phyloP scores from a whole-genome alignment of 371 early-diverging fungal genomes.

The Cokeromyces recurvatus region DNA sequence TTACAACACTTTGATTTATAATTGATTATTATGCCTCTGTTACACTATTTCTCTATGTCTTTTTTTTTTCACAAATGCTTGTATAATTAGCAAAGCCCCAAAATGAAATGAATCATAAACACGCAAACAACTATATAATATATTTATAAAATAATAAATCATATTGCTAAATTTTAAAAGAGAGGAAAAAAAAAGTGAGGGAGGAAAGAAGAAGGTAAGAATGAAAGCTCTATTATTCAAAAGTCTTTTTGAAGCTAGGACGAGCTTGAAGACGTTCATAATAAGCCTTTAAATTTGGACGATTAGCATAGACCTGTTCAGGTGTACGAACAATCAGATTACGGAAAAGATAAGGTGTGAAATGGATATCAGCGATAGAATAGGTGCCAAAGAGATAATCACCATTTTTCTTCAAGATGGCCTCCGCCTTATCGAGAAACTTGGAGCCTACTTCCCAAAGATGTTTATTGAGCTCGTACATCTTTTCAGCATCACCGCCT shows the following conservation, averaged over 20 bases:
- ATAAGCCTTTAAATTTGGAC: slow-evolving; percentile 24
- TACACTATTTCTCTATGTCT: too few relatives aligned
- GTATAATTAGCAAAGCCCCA: too few relatives aligned
- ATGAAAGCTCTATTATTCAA: too few relatives aligned
- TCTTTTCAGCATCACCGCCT: slow-evolving; percentile 7
- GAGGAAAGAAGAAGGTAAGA: too few relatives aligned
- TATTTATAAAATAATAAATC: too few relatives aligned
- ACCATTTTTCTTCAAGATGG: slow-evolving; percentile 13
- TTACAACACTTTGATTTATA: too few relatives aligned
- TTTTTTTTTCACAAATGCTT: too few relatives aligned
- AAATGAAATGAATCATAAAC: too few relatives aligned
- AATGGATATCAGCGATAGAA: slow-evolving; percentile 29
- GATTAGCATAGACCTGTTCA: slow-evolving; percentile 23
- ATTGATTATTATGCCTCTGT: too few relatives aligned
- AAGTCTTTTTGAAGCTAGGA: slow-evolving; percentile 24
- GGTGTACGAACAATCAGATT: slow-evolving; percentile 17
- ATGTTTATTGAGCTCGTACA: slow-evolving; percentile 21
- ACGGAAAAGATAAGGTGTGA: slow-evolving; percentile 26
- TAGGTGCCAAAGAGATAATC: slow-evolving; percentile 27
- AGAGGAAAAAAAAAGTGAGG: too few relatives aligned
- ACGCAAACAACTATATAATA: too few relatives aligned
- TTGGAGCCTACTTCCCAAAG: slow-evolving; percentile 18
- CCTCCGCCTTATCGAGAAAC: slow-evolving; percentile 30
- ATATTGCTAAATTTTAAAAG: too few relatives aligned
- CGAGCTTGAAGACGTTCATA: slow-evolving; percentile 28